Evolutionary conservation across 257 asterid species (phyloP), one percentile per base, ranked within the genome.

Genomic region (Salvia miltiorrhiza): DNA sequence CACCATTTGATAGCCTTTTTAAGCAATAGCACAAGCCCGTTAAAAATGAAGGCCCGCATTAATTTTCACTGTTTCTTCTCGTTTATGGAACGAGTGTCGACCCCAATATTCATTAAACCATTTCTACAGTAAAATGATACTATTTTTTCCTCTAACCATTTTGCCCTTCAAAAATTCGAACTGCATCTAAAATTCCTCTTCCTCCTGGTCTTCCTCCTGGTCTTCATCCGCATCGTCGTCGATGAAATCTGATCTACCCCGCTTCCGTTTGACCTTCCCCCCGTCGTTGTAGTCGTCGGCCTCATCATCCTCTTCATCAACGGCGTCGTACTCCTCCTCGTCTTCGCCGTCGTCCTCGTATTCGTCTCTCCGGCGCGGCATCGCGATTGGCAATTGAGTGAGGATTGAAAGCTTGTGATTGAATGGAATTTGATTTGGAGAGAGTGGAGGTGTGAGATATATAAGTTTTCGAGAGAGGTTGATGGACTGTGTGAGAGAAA

Each of bases 171-270:
- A n/a, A n/a, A n/a, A n/a, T n/a, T n/a, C n/a, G n/a, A n/a, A n/a
- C n/a, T n/a, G n/a, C n/a, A n/a, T n/a, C n/a, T n/a, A n/a, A n/a
- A n/a, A n/a, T n/a, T 30, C 92, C 4, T 87, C 95, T 4, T 88
- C 97, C n/a, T 92, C 95, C 1, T 85, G 89, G 3, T 92, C 98
- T 43, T 85, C 92, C 44, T 88, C 98, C 0, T 89, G 94, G 4
- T 87, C 97, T 48, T 90, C 97, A 60, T 90, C 95, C 6, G 94
- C 97, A 39, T 64, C 76, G 65, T 88, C 95, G 52, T 93, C 97
- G 21, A 90, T 76, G 49, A 85, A 91, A 40, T 83, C 76, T n/a
- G 95, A 86, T 80, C 87, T 76, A 16, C 81, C 52, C 63, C 97
- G 73, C 84, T 93, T 93, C 33, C 90, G 73, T 24, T 84, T 88